Conservation (phyloP, 257 asterid genomes). For the Ballota nigra region DNA sequence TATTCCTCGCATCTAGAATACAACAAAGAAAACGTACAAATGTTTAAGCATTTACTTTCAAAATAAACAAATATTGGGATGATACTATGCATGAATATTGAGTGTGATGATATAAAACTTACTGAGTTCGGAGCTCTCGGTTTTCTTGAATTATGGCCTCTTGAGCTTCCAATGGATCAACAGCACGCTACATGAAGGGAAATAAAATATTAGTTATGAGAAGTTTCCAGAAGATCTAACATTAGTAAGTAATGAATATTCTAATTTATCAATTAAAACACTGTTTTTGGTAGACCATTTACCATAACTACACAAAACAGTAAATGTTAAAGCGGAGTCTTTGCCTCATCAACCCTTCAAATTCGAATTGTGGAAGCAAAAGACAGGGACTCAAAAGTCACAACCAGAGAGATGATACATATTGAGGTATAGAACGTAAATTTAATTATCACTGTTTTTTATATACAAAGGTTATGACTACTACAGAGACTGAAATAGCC, state of each 20-base stretch:
- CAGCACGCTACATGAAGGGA: slow-evolving; percentile 42
- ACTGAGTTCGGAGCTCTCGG: slow-evolving; percentile 54
- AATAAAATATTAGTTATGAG: slow-evolving; percentile 15
- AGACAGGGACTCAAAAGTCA: neutral
- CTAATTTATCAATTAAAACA: neutral
- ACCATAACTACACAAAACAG: neutral
- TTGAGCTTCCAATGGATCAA: slow-evolving; percentile 25
- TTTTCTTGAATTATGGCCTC: slow-evolving; percentile 59
- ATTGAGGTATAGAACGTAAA: neutral
- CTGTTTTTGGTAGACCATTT: neutral
- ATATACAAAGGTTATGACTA: neutral
- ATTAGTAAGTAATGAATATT: neutral
- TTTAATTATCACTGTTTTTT: neutral
- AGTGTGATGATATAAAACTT: slow-evolving; percentile 32
- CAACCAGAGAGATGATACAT: neutral
- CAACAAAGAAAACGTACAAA: slow-evolving; percentile 8
- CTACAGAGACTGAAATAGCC: neutral
- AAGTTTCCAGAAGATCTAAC: neutral
- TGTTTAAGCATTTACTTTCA: neutral
- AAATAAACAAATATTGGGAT: slow-evolving; percentile 1
- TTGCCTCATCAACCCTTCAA: neutral
- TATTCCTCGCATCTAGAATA: slow-evolving; percentile 58
- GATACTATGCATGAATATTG: neutral
- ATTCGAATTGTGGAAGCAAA: neutral
- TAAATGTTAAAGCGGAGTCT: neutral